These are phyloP conservation scores for Phytophthora aleatoria DNA, from an alignment of 352 stramenopile species.

Conservation along the genomic window DNA sequence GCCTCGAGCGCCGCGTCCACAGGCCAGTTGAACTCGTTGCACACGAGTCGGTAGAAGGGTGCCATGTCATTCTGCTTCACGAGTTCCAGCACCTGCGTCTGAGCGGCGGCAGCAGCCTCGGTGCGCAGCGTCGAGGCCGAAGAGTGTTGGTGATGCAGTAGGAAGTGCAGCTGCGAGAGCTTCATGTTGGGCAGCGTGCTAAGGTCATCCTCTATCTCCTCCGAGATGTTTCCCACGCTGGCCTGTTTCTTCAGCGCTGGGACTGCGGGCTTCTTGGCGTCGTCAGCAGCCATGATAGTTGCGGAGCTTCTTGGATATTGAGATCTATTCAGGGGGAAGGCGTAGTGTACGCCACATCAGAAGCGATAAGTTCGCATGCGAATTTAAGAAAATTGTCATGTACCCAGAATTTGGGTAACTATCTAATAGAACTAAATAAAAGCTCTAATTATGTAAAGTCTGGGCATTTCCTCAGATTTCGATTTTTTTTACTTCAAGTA, in stretches of 20 bases:
- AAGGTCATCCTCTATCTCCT: constrained; percentile 87
- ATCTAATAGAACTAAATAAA: no score
- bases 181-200: constrained; percentile 82
- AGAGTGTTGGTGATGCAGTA: constrained; percentile 75
- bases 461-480: no score
- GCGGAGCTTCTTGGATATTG: constrained; percentile 3
- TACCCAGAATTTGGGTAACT: not conserved
- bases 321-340: constrained; percentile 9
- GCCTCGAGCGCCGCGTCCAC: constrained; percentile 58
- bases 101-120: constrained; percentile 44
- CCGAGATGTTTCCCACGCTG: constrained; percentile 83
- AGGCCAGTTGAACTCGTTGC: constrained; percentile 72
- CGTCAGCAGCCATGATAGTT: constrained; percentile 12
- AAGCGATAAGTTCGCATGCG: not conserved
- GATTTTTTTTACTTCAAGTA: no score
- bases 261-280: constrained; percentile 21
- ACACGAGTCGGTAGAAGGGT: constrained; percentile 81
- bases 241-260: constrained; percentile 68
- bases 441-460: no score
- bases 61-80: constrained; percentile 74
- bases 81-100: constrained; percentile 63
- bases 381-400: not conserved
- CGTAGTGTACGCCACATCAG: not conserved
- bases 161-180: constrained; percentile 72
- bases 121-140: constrained; percentile 40